Conservation (phyloP, 108 stramenopile species). For the Mediolabrus comicus region DNA sequence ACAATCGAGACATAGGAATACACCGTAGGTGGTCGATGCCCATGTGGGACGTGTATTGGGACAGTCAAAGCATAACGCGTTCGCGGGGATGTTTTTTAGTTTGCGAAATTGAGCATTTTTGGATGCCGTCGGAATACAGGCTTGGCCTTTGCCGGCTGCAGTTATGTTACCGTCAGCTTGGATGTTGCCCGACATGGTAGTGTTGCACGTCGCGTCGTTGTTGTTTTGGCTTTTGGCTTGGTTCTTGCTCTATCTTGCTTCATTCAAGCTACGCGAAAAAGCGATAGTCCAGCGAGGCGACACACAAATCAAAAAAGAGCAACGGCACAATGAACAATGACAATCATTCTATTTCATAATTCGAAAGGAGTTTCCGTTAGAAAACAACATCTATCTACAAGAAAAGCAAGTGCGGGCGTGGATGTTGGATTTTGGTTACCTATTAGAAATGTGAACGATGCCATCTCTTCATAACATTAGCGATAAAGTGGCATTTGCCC, state of each 20-base stretch:
- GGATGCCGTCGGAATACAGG: conserved; percentile 75
- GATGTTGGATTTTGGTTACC: too few species aligned
- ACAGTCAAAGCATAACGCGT: conserved; percentile 92
- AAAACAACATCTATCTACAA: too few species aligned
- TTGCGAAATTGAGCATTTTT: conserved; percentile 89
- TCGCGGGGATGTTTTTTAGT: conserved; percentile 72
- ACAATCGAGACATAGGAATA: conserved; percentile 94
- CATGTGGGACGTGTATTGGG: conserved; percentile 91
- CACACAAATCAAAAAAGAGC: too few species aligned
- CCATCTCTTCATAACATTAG: not conserved
- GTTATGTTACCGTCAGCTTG: conserved; percentile 84
- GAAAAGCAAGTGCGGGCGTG: not conserved
- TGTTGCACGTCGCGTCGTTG: too few species aligned
- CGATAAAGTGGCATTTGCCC: conserved; percentile 63
- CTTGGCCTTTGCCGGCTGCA: conserved; percentile 82
- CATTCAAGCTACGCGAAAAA: too few species aligned
- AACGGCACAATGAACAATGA: too few species aligned
- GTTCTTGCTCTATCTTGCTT: too few species aligned
- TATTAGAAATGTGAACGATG: conserved; percentile 6
- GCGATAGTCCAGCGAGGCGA: too few species aligned
- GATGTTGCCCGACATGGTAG: conserved; percentile 64
- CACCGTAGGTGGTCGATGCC: conserved; percentile 92
- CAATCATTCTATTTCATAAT: too few species aligned
- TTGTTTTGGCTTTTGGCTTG: too few species aligned
- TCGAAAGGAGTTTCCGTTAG: too few species aligned